phyloP scores from a whole-genome alignment of 306 rosid species.

The Pueraria montana region DNA sequence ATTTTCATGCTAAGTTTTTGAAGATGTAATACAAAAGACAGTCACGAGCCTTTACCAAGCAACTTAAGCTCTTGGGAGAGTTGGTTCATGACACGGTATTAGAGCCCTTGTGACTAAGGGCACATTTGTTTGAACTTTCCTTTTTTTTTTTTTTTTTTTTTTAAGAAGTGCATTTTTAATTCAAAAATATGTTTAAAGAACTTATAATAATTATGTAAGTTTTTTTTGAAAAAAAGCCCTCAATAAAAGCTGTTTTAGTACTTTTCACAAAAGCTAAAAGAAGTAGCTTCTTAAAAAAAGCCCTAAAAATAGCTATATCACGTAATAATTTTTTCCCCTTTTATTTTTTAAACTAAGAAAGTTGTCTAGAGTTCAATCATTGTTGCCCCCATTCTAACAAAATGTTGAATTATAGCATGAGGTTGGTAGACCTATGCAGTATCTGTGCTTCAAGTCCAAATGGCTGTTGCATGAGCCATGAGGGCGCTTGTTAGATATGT shows the following conservation, averaged over 20 bases:
- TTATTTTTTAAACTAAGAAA: too few relatives aligned
- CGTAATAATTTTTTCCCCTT: too few relatives aligned
- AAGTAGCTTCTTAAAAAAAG: too few relatives aligned
- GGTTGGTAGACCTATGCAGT: neutral
- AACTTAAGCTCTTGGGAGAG: neutral
- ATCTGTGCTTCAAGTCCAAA: neutral
- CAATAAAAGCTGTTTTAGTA: neutral
- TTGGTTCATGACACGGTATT: neutral
- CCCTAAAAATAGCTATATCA: too few relatives aligned
- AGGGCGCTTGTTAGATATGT: neutral
- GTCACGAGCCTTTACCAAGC: neutral
- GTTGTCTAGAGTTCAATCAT: too few relatives aligned
- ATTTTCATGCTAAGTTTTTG: slow-evolving; percentile 37
- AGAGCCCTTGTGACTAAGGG: neutral
- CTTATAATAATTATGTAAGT: neutral
- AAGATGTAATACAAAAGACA: slow-evolving; percentile 32
- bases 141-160: neutral
- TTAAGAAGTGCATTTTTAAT: neutral
- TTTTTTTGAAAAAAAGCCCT: neutral
- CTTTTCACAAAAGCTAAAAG: neutral
- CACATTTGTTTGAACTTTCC: neutral
- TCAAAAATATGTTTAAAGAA: neutral
- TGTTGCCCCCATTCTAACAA: too few relatives aligned
- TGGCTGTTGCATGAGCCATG: neutral
- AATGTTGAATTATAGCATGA: too few relatives aligned